Conservation (phyloP, 768 basidiomycete species). For the Cyclocybe cylindracea region DNA sequence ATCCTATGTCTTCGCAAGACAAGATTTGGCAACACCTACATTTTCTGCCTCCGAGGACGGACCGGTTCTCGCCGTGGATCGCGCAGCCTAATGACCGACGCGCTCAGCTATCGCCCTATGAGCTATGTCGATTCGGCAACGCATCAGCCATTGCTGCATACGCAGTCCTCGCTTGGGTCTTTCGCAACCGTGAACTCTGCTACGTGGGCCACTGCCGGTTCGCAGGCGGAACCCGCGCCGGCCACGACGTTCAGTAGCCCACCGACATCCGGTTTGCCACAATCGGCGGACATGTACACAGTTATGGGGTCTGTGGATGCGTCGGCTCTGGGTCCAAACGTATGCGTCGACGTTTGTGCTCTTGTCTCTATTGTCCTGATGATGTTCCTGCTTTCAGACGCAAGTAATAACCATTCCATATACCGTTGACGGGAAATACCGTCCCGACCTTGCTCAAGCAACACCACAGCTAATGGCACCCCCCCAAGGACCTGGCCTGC, state of each 20-base stretch:
- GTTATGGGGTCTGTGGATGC: no score
- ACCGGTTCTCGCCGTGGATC: slow-evolving; percentile 1
- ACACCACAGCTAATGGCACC: slow-evolving; percentile 11
- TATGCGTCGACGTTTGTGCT: no score
- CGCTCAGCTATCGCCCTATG: slow-evolving; percentile 4
- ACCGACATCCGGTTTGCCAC: no score
- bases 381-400: background rate
- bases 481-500: background rate
- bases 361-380: no score
- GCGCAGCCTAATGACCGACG: no score
- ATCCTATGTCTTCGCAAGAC: no score
- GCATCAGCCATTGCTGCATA: background rate
- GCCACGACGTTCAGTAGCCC: no score
- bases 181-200: no score
- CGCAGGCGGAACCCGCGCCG: background rate
- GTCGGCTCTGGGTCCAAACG: no score
- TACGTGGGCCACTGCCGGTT: background rate
- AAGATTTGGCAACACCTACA: background rate
- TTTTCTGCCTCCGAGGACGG: slow-evolving; percentile 1
- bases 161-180: no score
- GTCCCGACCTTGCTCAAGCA: slow-evolving; percentile 13
- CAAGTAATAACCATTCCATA: slow-evolving; percentile 14
- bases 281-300: no score
- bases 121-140: background rate
- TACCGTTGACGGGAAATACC: slow-evolving; percentile 16